Evolutionary conservation across 495 filamentous ascomycete species (phyloP), one percentile per base, ranked within the genome.

Genomic region (Aspergillus nidulans): DNA sequence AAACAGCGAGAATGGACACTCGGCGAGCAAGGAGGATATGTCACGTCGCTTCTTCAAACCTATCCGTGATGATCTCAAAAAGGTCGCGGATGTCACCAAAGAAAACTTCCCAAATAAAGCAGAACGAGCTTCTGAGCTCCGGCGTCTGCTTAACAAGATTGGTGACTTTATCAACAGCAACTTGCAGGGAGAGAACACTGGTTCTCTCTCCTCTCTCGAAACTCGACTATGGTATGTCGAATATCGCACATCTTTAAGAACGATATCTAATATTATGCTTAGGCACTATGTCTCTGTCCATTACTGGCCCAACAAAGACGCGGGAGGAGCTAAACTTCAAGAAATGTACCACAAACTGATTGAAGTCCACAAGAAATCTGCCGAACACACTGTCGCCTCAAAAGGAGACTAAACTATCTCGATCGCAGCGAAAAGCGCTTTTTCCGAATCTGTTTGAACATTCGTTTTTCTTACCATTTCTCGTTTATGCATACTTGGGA

Each of bases 51-150:
- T 85, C 46, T 77, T 88, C 64, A 79, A 76, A 52, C 86, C 83
- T 12, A 80, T 86, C 42, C 75, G 73, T 46, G 72, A 78, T 10
- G 84, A 81, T 53, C 68, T 91, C 6, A 77, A 77, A 47, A 72
- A 73, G 30, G 77, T 90, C 3, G 69, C 75, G 16, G 71, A 70
- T 45, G 83, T 85, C n/a, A 88, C 81, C 0, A 85, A 82, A 54
- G 81, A 83, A 55, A 78, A 80, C 40, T 78, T 85, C 43, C 84
- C 81, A 32, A 78, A 77, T 40, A 81, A 84, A 58, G 71, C 77
- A 28, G 76, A 79, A 50, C 75, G 85, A 13, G 81, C 86, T 25
- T 60, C 52, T 16, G 70, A 76, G 52, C 66, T 77, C 21, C 65
- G 77, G 25, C 66, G 60, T 28, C 74, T 78, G 15, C 71, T 81